Evolutionary conservation across 306 rosid genomes (phyloP), one percentile per base, ranked within the genome.

Genomic region (Cucurbita ficifolia): DNA sequence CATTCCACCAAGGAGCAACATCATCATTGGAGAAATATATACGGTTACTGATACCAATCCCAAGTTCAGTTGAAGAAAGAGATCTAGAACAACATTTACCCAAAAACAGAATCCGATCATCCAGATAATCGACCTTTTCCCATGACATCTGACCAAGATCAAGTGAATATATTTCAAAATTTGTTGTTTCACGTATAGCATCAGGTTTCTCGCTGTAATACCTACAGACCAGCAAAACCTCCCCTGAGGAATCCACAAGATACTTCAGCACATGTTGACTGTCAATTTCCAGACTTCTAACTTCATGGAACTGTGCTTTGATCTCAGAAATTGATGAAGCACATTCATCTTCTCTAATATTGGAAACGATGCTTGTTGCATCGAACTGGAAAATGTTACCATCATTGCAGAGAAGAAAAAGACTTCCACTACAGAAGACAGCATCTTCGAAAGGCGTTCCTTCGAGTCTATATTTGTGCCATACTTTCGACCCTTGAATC

Each of bases 391-490:
- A 81, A 22, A 87, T 22, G 50, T 81, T 79, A 72, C n/a, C 53
- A 46, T 76, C 82, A 12, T 77, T 81, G 74, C 78, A 84, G 19
- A 87, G 57, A 77, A 89, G 88, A 74, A 77, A 85, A 82, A 82
- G 84, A 14, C 84, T 85, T 61, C 88, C 89, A 52, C 81, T 74
- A 74, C 71, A 85, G 83, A 83, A 87, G 39, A 85, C 80, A 63
- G 85, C 91, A 79, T 89, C 91, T 82, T 78, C 89, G 73, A 83
- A 85, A 17, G 89, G 88, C 2, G 77, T 78, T 46, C 89, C 91
- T 7, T 75, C 70, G 7, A 80, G 74, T 74, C 76, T 82, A 72
- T 76, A 75, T 68, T 80, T 76, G 67, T 36, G 75, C 89, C 89
- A 89, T 51, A 78, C 77, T 12, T 71, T 75, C 9, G 72, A 80